Conservation (phyloP, 768 basidiomycete species). For the Tulasnella sp. region DNA sequence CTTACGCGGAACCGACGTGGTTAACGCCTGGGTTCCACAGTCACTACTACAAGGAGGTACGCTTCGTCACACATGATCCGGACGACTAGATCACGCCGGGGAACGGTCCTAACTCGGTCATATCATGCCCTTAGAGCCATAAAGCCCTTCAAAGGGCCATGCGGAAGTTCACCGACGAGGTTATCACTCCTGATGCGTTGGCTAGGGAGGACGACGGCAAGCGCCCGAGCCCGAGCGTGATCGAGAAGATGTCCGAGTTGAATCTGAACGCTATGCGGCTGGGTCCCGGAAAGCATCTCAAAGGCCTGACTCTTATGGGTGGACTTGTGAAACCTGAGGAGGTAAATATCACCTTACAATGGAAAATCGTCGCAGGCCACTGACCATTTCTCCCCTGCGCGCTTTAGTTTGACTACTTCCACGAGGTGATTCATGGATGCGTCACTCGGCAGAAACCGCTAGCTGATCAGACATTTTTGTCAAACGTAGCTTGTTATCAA, state of each 20-base stretch:
- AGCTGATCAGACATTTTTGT: neutral
- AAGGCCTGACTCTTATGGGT: constrained; percentile 63
- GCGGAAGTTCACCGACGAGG: constrained; percentile 64
- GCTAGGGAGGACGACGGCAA: constrained; percentile 81
- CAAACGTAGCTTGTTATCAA: constrained; percentile 57
- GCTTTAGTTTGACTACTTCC: constrained; percentile 72
- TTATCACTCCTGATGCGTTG: constrained; percentile 62
- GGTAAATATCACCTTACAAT: neutral
- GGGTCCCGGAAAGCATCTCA: constrained; percentile 80
- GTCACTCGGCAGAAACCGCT: neutral
- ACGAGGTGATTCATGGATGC: constrained; percentile 47
- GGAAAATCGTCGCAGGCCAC: neutral
- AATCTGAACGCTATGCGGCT: constrained; percentile 84
- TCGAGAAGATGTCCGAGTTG: constrained; percentile 72
- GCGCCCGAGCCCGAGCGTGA: constrained; percentile 68
- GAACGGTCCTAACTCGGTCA: neutral
- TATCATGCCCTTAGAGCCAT: constrained; percentile 36
- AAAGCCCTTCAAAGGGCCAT: constrained; percentile 62
- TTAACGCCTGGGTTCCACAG: constrained; percentile 45
- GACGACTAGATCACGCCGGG: neutral
- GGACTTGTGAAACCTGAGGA: constrained; percentile 70
- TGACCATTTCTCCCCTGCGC: neutral
- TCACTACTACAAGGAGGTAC: constrained; percentile 56
- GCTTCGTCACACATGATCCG: neutral
- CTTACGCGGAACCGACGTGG: constrained; percentile 83